A percentile compares a stretch with the other conserved stretches of the same genome.
These are phyloP conservation scores for Hypoxylon crocopeplum DNA, from an alignment of 495 filamentous ascomycete species.

Conservation along the genomic window DNA sequence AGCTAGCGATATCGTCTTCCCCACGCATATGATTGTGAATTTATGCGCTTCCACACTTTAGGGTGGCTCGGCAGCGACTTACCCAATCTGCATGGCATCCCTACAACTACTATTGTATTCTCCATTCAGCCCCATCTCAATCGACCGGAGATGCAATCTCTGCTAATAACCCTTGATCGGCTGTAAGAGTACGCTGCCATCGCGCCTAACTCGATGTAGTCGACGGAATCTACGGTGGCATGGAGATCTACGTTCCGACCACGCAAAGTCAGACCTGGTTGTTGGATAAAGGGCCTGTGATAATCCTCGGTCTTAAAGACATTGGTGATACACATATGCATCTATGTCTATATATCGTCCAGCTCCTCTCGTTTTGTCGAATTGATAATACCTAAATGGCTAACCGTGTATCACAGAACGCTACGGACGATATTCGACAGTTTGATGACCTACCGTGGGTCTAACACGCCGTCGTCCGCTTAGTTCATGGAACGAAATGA, in stretches of 20 bases:
- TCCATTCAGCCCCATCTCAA: not conserved
- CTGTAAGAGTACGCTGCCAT: not conserved
- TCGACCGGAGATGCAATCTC: not conserved
- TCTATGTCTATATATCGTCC: not conserved
- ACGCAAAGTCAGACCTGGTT: slow-evolving; percentile 1
- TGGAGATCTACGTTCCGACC: slow-evolving; percentile 2
- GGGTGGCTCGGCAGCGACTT: too few relatives aligned
- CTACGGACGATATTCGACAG: slow-evolving; percentile 4
- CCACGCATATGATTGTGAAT: too few relatives aligned
- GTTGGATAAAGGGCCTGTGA: not conserved
- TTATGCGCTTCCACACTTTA: too few relatives aligned
- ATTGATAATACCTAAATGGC: not conserved
- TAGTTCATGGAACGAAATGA: slow-evolving; percentile 5
- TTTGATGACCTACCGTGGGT: slow-evolving; percentile 7
- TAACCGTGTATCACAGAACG: slow-evolving; percentile 8
- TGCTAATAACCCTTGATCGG: not conserved
- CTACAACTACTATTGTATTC: too few relatives aligned
- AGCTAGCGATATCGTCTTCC: too few relatives aligned
- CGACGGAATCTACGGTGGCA: not conserved
- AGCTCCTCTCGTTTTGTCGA: slow-evolving; percentile 8
- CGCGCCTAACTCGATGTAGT: slow-evolving; percentile 2
- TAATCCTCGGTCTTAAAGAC: not conserved
- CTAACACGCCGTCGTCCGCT: slow-evolving; percentile 3
- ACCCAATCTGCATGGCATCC: too few relatives aligned
- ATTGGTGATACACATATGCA: not conserved